phyloP scores from a whole-genome alignment of 2,329 filamentous ascomycete species.

The Paraphoma sp. region DNA sequence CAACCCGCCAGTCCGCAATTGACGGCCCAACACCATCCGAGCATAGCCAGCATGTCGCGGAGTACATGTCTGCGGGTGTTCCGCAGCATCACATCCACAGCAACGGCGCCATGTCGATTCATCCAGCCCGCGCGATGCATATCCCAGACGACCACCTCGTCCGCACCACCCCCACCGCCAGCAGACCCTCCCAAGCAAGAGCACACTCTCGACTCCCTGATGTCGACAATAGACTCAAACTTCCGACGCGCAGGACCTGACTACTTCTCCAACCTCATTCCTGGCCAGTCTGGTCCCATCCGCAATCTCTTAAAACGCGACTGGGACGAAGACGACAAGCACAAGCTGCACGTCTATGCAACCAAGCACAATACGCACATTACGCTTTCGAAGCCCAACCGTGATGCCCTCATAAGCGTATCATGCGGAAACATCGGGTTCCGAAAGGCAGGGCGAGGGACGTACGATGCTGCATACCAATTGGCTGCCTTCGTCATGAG shows the following conservation, averaged over 20 bases:
- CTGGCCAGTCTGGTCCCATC: conserved; percentile 7
- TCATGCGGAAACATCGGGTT: conserved; percentile 92
- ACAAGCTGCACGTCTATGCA: conserved; percentile 85
- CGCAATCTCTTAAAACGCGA: conserved; percentile 29
- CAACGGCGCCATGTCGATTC: conserved; percentile 43
- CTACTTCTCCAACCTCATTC: conserved; percentile 28
- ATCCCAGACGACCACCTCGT: conserved; percentile 34
- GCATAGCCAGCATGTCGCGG: conserved; percentile 28
- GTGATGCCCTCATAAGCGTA: conserved; percentile 78
- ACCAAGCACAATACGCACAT: conserved; percentile 96
- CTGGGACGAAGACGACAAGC: conserved; percentile 62
- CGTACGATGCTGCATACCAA: conserved; percentile 93
- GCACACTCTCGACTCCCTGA: conserved; percentile 15
- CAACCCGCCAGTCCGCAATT: conserved; percentile 17
- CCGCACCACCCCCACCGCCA: conserved; percentile 13
- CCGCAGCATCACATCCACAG: conserved; percentile 42
- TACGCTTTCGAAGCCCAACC: conserved; percentile 83
- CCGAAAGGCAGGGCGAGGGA: conserved; percentile 76
- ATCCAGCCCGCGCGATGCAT: conserved; percentile 40
- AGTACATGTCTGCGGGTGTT: conserved; percentile 35
- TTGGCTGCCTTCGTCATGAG: conserved; percentile 82
- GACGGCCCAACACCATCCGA: conserved; percentile 16
- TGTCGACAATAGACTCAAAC: conserved; percentile 21
- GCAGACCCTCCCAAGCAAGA: conserved; percentile 6
- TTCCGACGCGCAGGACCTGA: conserved; percentile 20